Evolutionary conservation across 1,139 yeast species (phyloP).

Genomic region (Eremothecium cymbalariae): DNA sequence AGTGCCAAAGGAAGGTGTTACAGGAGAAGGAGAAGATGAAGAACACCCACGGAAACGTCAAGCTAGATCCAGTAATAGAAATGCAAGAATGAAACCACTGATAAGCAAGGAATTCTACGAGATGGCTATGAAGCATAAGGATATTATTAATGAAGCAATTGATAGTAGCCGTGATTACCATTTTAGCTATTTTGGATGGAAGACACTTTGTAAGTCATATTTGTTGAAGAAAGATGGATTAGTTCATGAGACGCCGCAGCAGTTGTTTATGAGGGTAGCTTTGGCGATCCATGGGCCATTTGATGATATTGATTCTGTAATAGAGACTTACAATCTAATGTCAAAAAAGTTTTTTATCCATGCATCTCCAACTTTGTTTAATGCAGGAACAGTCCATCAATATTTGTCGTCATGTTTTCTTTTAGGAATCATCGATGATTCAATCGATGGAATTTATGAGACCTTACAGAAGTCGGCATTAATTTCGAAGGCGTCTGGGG

Average conservation of each 20-base stretch:
- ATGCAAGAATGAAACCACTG: constrained; percentile 51
- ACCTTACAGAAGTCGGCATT: constrained; percentile 79
- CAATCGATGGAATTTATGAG: constrained; percentile 83
- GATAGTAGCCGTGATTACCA: constrained; percentile 72
- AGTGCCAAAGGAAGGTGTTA: constrained; percentile 5
- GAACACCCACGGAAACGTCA: constrained; percentile 66
- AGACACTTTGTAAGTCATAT: constrained; percentile 78
- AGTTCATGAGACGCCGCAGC: constrained; percentile 86
- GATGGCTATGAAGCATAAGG: constrained; percentile 51
- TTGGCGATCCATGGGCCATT: constrained; percentile 67
- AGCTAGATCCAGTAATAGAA: constrained; percentile 52
- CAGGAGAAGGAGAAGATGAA: constrained; percentile 3
- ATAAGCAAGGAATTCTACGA: constrained; percentile 59
- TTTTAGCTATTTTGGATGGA: constrained; percentile 78
- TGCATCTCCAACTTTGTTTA: constrained; percentile 83
- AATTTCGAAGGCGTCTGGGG: constrained; percentile 86
- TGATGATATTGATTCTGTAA: constrained; percentile 54
- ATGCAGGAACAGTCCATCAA: constrained; percentile 79
- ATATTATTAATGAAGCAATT: constrained; percentile 65
- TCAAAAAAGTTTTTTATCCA: constrained; percentile 76
- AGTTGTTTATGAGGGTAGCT: constrained; percentile 80
- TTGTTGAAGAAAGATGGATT: constrained; percentile 54
- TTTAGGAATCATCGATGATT: constrained; percentile 79
- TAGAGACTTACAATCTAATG: constrained; percentile 79
- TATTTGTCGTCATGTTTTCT: constrained; percentile 86